These are phyloP conservation scores for Fusarium siculi DNA, from an alignment of 2,329 filamentous ascomycete species.

Conservation along the genomic window DNA sequence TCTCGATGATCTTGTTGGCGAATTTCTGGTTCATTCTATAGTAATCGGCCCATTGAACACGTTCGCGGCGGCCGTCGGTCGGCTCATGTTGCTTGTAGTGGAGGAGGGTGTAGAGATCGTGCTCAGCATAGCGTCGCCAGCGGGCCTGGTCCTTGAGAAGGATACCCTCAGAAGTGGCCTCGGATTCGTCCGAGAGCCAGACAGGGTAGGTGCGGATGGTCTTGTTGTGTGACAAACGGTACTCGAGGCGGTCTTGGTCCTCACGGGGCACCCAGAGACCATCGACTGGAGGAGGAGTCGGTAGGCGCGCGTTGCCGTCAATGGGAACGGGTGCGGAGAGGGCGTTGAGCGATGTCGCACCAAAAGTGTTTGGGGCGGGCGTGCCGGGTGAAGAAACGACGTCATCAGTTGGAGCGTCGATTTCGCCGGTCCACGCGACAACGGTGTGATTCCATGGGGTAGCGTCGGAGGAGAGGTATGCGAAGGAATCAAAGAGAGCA, in stretches of 20 bases:
- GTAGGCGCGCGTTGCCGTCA: conserved; percentile 66
- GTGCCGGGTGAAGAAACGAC: conserved; percentile 58
- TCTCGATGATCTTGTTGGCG: conserved; percentile 85
- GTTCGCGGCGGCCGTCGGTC: conserved; percentile 83
- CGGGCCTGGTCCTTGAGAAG: conserved; percentile 82
- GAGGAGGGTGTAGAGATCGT: conserved; percentile 90
- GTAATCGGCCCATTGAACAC: conserved; percentile 91
- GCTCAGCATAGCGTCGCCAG: conserved; percentile 91
- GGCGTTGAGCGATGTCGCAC: conserved; percentile 71
- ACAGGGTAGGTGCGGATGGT: conserved; percentile 86
- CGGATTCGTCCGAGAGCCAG: conserved; percentile 84
- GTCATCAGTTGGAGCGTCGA: conserved; percentile 63
- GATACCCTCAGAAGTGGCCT: conserved; percentile 74
- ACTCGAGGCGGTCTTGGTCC: conserved; percentile 79
- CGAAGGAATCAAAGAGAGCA: conserved; percentile 90
- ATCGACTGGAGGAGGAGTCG: conserved; percentile 70
- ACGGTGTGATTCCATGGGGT: conserved; percentile 92
- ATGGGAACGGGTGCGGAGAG: conserved; percentile 84
- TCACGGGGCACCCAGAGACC: conserved; percentile 76
- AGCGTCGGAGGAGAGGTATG: conserved; percentile 84
- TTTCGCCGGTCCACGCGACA: conserved; percentile 95
- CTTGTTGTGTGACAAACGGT: conserved; percentile 76
- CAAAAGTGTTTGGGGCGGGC: conserved; percentile 58
- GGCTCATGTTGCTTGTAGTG: conserved; percentile 97
- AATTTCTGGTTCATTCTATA: conserved; percentile 93